Percentiles rank a stretch among this genome's conserved stretches.
These are phyloP conservation scores for Phylloboletellus chloephorus DNA, from an alignment of 1,284 basidiomycete species.

Conservation along the genomic window DNA sequence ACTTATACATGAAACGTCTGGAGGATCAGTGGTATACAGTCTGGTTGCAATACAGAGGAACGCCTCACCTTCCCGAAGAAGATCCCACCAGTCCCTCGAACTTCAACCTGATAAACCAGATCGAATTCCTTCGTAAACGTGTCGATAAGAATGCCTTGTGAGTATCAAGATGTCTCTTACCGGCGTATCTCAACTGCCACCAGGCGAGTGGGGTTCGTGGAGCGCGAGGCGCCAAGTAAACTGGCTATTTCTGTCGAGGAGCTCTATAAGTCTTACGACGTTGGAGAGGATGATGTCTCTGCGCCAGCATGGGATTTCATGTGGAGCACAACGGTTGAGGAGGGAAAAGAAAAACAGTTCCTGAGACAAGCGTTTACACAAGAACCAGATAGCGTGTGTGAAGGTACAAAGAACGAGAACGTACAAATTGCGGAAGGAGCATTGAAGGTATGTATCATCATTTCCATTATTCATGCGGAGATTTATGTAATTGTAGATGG, in stretches of 20 bases:
- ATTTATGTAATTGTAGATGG: conserved; percentile 50
- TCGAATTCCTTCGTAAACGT: conserved; percentile 73
- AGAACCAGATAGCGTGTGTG: conserved; percentile 38
- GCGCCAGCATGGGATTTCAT: conserved; percentile 64
- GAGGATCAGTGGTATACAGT: conserved; percentile 78
- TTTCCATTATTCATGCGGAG: not conserved
- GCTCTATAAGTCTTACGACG: conserved; percentile 43
- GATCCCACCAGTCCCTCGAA: conserved; percentile 62
- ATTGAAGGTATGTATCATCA: conserved; percentile 51
- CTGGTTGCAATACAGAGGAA: conserved; percentile 69
- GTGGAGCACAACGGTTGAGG: conserved; percentile 65
- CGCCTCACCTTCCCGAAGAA: conserved; percentile 63
- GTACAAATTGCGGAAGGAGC: conserved; percentile 57
- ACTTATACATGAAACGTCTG: conserved; percentile 71
- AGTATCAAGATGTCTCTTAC: conserved; percentile 31
- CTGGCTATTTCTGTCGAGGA: conserved; percentile 47
- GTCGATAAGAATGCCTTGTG: conserved; percentile 84
- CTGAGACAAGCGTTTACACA: conserved; percentile 52
- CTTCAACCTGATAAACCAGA: conserved; percentile 72
- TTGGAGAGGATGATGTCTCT: conserved; percentile 41
- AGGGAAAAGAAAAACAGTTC: conserved; percentile 67
- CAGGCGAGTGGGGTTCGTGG: conserved; percentile 56
- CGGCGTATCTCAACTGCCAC: conserved; percentile 11
- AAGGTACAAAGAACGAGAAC: conserved; percentile 33
- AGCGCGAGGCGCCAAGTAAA: conserved; percentile 34